Conservation (phyloP, 345 rosid species). For the Boechera divaricarpa region DNA sequence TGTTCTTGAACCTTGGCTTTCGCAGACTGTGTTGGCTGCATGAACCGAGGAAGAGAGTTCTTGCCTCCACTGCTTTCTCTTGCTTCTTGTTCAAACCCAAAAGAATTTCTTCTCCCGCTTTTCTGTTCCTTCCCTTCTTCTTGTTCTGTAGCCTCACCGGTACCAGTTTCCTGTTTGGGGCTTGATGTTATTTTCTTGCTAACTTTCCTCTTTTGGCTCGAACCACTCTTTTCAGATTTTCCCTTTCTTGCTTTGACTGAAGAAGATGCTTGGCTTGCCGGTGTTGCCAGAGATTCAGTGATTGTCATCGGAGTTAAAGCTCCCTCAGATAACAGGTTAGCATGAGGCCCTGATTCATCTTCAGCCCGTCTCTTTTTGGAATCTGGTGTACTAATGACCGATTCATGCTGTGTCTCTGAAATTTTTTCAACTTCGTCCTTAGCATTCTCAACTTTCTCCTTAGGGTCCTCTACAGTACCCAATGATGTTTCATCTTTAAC, state of each 20-base stretch:
- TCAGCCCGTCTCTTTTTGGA: conserved; percentile 52
- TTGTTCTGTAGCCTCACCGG: conserved; percentile 47
- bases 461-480: conserved; percentile 37
- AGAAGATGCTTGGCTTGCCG: conserved; percentile 71
- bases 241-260: conserved; percentile 60
- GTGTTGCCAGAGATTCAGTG: conserved; percentile 84
- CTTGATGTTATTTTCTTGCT: conserved; percentile 67
- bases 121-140: conserved; percentile 68
- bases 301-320: conserved; percentile 66
- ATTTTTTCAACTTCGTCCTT: conserved; percentile 43
- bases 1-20: conserved; percentile 80
- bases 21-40: conserved; percentile 96
- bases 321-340: conserved; percentile 53
- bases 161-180: conserved; percentile 60
- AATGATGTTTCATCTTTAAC: conserved; percentile 42
- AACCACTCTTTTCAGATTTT: conserved; percentile 58
- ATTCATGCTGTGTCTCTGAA: conserved; percentile 43
- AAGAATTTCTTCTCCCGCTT: conserved; percentile 68
- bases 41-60: conserved; percentile 85
- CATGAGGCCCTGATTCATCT: conserved; percentile 41
- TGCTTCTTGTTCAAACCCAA: conserved; percentile 77
- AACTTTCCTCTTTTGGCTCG: conserved; percentile 64
- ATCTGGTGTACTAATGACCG: conserved; percentile 51
- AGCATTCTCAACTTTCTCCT: conserved; percentile 45
- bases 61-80: conserved; percentile 72